Evolutionary conservation across 352 stramenopile species (phyloP).

Genomic region (Detonula confervacea): DNA sequence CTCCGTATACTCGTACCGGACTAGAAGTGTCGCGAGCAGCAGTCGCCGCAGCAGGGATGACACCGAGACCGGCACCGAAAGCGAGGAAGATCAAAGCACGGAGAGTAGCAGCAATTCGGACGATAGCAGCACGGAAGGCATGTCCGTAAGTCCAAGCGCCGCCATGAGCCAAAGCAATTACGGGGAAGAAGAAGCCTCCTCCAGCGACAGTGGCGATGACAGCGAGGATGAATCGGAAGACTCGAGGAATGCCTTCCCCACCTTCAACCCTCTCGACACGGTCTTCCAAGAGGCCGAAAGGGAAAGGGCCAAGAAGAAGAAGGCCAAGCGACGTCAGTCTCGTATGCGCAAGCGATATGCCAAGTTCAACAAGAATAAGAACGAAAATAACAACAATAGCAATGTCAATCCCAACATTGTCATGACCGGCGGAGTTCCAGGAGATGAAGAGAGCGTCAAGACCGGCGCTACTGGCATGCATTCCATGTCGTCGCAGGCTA

Average conservation of each 20-base stretch:
- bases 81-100: background rate
- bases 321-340: background rate
- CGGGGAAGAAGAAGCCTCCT: background rate
- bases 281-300: background rate
- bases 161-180: background rate
- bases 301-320: background rate
- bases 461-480: background rate
- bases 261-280: background rate
- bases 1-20: no score
- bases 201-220: background rate
- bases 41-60: no score
- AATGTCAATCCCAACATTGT: no score
- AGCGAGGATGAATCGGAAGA: background rate
- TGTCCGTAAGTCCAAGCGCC: background rate
- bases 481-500: background rate
- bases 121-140: no score
- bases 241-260: background rate
- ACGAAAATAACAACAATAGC: no score
- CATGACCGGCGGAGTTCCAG: background rate
- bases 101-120: background rate
- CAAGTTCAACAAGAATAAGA: background rate
- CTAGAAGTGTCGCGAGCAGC: no score
- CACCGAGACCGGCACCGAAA: no score
- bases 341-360: background rate
- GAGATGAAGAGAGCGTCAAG: background rate